Evolutionary conservation across 1,139 yeast genomes (phyloP), one percentile per base, ranked within the genome.

Genomic region (Yamadazyma mexicana): DNA sequence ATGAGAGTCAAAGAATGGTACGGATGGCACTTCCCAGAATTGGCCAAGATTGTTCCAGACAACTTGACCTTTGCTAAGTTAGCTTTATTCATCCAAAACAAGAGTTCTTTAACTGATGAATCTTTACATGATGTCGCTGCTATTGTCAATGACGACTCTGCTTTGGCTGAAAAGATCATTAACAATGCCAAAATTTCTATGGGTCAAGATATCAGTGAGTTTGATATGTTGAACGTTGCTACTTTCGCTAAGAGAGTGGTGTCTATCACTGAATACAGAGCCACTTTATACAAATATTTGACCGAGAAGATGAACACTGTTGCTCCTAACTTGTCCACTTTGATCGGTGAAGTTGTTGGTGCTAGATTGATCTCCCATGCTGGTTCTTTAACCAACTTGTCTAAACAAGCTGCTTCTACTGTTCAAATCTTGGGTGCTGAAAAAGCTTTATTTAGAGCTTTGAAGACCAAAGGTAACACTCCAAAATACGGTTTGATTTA

Each of bases 21-120:
- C 71, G 98, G 98, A 51, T 92, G 99, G 99, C 99, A 92, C 67
- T 94, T 92, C 82, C 99, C 99, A 32, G 99, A 92, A 72, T 80
- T 92, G 79, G 96, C 96, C 59, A 92, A 92, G 77, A 88, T 92
- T 62, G 89, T 91, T 54, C 82, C 87, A 54, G 98, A 92, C 73
- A 91, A 91, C 75, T 86, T 87, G 69, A 75, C 79, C 51, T 92
- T 80, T 66, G 96, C 96, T 55, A 83, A 78, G 65, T 77, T 91
- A 51, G 88, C 89, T 47, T 73, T 89, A 50, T 77, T 77, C 69
- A 87, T 92, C 62, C 80, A 83, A 70, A 96, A 92, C 72, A 94
- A 94, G 76, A 74, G 89, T 43, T 77, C 88, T 42, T 75, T 92
- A 57, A 75, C 78, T 47, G 94, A 87, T 46, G 96, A 89, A 39